phyloP scores from a whole-genome alignment of 2,329 filamentous ascomycete genomes.

The Calonectria pseudoreteaudii region DNA sequence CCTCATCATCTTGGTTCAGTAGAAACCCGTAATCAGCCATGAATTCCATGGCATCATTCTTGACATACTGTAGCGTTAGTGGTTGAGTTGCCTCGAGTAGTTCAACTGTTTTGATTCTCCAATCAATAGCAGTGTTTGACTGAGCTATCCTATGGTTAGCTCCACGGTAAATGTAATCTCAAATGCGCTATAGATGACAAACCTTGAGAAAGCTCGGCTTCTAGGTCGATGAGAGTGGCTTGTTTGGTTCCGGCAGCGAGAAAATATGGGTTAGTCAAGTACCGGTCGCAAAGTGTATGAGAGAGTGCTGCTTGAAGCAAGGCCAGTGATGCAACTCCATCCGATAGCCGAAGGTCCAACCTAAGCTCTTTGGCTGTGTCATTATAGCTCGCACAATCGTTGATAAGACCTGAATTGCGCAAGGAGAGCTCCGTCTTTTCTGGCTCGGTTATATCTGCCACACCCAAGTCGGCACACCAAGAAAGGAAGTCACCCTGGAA shows the following conservation, averaged over 20 bases:
- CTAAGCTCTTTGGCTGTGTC: not conserved
- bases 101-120: constrained; percentile 13
- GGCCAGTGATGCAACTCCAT: not conserved
- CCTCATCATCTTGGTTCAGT: not conserved
- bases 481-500: not conserved
- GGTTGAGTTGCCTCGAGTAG: not conserved
- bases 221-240: not conserved
- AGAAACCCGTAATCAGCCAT: not conserved
- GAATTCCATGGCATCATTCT: not conserved
- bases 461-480: constrained; percentile 1
- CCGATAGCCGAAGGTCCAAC: not conserved
- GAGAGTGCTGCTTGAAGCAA: not conserved
- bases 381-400: not conserved
- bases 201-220: not conserved
- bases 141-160: not conserved
- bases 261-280: not conserved
- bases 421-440: not conserved
- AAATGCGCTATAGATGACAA: not conserved
- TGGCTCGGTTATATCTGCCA: not conserved
- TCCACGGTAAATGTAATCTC: too few species aligned
- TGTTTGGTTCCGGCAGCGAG: not conserved
- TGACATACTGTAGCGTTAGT: not conserved
- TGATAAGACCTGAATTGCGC: not conserved
- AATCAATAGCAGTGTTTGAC: not conserved
- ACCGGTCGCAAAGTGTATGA: not conserved